Percentiles rank a stretch among this genome's conserved stretches.
phyloP scores from a whole-genome alignment of 495 filamentous ascomycete genomes.

The Aspergillus indologenus region DNA sequence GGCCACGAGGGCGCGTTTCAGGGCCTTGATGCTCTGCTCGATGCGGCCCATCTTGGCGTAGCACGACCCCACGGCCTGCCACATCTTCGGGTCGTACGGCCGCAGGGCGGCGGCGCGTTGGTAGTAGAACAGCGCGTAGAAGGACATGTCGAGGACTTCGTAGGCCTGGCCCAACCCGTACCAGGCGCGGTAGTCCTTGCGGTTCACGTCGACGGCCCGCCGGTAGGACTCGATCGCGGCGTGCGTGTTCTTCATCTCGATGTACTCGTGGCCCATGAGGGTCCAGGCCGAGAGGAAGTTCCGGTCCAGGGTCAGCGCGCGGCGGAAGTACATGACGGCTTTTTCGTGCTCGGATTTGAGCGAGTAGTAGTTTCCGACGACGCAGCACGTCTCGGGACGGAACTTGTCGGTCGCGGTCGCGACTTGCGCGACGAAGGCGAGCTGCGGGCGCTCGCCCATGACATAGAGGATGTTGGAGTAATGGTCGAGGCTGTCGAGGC shows the following conservation, averaged over 20 bases:
- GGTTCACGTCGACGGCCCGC: slow-evolving; percentile 92
- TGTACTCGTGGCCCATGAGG: slow-evolving; percentile 98
- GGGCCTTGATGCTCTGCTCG: slow-evolving; percentile 84
- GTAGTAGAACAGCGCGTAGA: slow-evolving; percentile 96
- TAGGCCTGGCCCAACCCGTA: slow-evolving; percentile 97
- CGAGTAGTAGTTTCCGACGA: slow-evolving; percentile 96
- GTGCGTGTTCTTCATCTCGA: slow-evolving; percentile 98
- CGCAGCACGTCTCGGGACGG: slow-evolving; percentile 93
- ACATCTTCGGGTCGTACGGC: slow-evolving; percentile 96
- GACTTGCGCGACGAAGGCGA: slow-evolving; percentile 88
- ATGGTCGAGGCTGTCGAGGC: slow-evolving; percentile 86
- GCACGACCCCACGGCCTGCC: slow-evolving; percentile 91
- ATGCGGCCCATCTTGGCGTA: slow-evolving; percentile 81
- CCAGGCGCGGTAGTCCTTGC: slow-evolving; percentile 97
- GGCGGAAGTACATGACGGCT: slow-evolving; percentile 95
- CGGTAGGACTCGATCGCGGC: slow-evolving; percentile 97
- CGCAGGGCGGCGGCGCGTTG: slow-evolving; percentile 88
- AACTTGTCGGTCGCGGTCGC: slow-evolving; percentile 91
- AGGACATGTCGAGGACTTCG: slow-evolving; percentile 95
- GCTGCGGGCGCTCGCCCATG: slow-evolving; percentile 76
- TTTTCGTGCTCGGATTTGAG: slow-evolving; percentile 94
- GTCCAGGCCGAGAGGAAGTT: slow-evolving; percentile 95
- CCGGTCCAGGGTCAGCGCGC: slow-evolving; percentile 90
- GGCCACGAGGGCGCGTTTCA: slow-evolving; percentile 85
- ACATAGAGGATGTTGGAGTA: slow-evolving; percentile 98